Evolutionary conservation across 1,284 basidiomycete genomes (phyloP), one percentile per base, ranked within the genome.

Genomic region (Phellopilus nigrolimitatus): DNA sequence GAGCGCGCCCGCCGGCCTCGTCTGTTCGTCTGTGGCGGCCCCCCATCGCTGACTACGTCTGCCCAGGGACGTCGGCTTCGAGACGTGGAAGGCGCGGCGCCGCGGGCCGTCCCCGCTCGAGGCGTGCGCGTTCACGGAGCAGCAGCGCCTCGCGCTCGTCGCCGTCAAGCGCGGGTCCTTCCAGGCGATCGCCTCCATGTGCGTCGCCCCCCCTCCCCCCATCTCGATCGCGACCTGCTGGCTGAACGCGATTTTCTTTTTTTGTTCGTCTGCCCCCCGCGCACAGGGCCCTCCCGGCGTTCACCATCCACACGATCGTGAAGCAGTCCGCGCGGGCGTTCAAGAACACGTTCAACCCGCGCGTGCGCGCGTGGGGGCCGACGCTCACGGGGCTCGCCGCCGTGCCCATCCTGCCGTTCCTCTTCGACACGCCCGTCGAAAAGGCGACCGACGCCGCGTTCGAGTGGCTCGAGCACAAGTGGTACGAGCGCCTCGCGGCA

Each of bases 131-230:
- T 84, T 91, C 62, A 84, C 87, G 12, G 89, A 92, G 65, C 75
- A 82, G 2, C 84, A 82, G 24, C 78, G 90, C 33, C 67, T 92
- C 28, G 75, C 74, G 6, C 74, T 92, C 64, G 72, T 82, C 21
- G 88, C 85, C 17, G 82, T 82, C 45, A 84, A 91, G 66, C 79
- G 88, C 60, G 84, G 86, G 2, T 76, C 83, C 6, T 95, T 95
- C 71, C 91, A 95, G 67, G 86, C 83, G n/a, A 72, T 92, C 31
- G 91, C 91, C 3, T 91, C 88, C 30, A 94, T 95, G 90, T 87
- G 61, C 45, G 77, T 69, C 19, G 56, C 58, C 41, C 21, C 47
- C 42, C 51, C 39, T 49, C 51, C 27, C 12, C 36, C 33, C 38
- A 15, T 38, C 19, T 19, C 7, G 56, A 40, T 45, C 37, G n/a